These are phyloP conservation scores for Sutorius eximius DNA, from an alignment of 1,284 basidiomycete genomes.

Conservation along the genomic window DNA sequence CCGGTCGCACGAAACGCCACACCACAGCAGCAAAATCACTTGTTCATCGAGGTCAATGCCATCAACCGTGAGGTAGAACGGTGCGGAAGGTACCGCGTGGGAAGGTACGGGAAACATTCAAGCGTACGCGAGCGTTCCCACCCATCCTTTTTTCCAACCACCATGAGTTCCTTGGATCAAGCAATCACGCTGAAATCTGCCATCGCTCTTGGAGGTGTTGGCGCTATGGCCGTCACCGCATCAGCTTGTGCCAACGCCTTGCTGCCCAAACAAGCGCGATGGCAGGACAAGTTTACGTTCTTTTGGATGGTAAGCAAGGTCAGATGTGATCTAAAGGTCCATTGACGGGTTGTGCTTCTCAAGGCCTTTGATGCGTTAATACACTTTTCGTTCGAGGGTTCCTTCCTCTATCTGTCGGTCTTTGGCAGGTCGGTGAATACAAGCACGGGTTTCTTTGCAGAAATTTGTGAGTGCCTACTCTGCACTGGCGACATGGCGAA, in stretches of 20 bases:
- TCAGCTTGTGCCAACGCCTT: slow-evolving; percentile 50
- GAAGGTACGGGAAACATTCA: neutral
- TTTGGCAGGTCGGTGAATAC: slow-evolving; percentile 73
- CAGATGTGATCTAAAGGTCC: neutral
- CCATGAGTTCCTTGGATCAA: slow-evolving; percentile 12
- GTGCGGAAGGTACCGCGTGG: too few relatives aligned
- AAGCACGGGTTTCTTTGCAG: slow-evolving; percentile 68
- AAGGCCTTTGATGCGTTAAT: slow-evolving; percentile 78
- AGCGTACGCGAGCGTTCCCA: neutral
- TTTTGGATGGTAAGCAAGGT: slow-evolving; percentile 62
- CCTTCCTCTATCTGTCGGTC: slow-evolving; percentile 72
- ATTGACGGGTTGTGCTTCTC: slow-evolving; percentile 1
- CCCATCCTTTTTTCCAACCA: neutral
- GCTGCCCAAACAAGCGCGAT: slow-evolving; percentile 60
- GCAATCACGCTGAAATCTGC: slow-evolving; percentile 70
- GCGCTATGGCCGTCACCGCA: slow-evolving; percentile 49
- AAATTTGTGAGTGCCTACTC: slow-evolving; percentile 58
- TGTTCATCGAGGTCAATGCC: too few relatives aligned
- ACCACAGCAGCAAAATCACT: too few relatives aligned
- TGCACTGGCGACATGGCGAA: neutral
- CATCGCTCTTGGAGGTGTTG: slow-evolving; percentile 62
- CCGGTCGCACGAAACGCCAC: too few relatives aligned
- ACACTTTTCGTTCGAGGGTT: slow-evolving; percentile 77
- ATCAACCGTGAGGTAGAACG: too few relatives aligned
- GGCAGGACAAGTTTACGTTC: slow-evolving; percentile 67